These are phyloP conservation scores for Aspergillus spinulosporus DNA, from an alignment of 2,329 filamentous ascomycete species.

Conservation along the genomic window DNA sequence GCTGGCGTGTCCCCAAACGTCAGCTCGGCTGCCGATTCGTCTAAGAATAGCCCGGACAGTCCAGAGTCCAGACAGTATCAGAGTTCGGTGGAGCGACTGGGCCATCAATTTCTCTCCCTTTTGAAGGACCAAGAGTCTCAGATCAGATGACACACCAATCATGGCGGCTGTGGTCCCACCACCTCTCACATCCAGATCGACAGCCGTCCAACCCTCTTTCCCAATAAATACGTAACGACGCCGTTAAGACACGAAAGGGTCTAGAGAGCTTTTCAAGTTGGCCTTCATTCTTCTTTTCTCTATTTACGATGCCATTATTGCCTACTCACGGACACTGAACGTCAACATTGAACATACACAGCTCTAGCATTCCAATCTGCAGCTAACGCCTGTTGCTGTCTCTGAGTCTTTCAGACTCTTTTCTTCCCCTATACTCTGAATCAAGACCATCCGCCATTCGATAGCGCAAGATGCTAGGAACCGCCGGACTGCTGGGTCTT, in stretches of 20 bases:
- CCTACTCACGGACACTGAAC: not conserved
- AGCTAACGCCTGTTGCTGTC: not conserved
- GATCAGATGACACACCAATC: constrained; percentile 6
- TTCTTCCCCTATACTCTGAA: not conserved
- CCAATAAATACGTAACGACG: not conserved
- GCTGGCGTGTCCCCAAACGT: constrained; percentile 17
- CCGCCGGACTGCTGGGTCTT: constrained; percentile 31
- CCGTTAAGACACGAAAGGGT: not conserved
- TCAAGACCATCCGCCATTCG: not conserved
- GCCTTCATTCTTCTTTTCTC: not conserved
- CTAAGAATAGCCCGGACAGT: constrained; percentile 16
- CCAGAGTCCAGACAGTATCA: constrained; percentile 4
- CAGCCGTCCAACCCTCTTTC: not conserved
- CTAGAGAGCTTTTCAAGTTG: not conserved
- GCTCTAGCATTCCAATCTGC: not conserved
- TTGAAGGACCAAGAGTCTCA: constrained; percentile 3
- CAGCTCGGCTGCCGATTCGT: constrained; percentile 10
- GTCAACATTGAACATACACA: not conserved
- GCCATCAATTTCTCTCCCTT: not conserved
- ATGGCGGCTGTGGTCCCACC: constrained; percentile 7
- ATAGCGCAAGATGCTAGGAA: constrained; percentile 27
- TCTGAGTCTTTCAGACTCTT: not conserved
- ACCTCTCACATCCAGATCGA: constrained; percentile 1
- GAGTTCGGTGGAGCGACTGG: not conserved
- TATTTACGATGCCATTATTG: not conserved